Percentiles rank a stretch among this genome's conserved stretches.
Evolutionary conservation across 768 basidiomycete species (phyloP).

Genomic region (Vararia minispora): DNA sequence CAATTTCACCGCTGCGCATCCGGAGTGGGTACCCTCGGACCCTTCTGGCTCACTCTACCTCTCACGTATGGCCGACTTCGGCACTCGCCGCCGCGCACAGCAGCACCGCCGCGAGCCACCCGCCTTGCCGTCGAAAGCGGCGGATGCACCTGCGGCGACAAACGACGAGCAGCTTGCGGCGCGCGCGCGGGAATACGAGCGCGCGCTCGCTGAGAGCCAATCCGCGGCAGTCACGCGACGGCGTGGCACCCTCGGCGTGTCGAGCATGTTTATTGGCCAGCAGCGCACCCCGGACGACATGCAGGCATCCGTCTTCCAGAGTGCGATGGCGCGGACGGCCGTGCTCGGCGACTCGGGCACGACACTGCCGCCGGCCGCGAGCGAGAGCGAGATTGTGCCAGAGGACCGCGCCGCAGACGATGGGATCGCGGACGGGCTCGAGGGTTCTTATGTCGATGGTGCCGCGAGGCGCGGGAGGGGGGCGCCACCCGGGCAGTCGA

Average conservation of each 20-base stretch:
- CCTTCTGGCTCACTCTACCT: slow-evolving; percentile 87
- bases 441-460: slow-evolving; percentile 25
- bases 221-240: slow-evolving; percentile 35
- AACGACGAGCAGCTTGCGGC: slow-evolving; percentile 25
- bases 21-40: slow-evolving; percentile 90
- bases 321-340: slow-evolving; percentile 54
- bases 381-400: background rate
- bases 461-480: slow-evolving; percentile 17
- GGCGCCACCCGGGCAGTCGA: slow-evolving; percentile 18
- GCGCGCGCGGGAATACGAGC: slow-evolving; percentile 64
- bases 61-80: slow-evolving; percentile 67
- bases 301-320: slow-evolving; percentile 28
- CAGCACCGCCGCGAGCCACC: no score
- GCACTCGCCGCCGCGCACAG: no score
- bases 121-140: slow-evolving; percentile 16
- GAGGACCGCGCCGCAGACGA: slow-evolving; percentile 6
- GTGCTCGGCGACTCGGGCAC: slow-evolving; percentile 71
- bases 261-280: slow-evolving; percentile 27
- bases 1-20: slow-evolving; percentile 92
- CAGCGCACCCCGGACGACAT: slow-evolving; percentile 11
- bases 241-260: slow-evolving; percentile 20
- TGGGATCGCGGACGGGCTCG: slow-evolving; percentile 11
- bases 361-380: slow-evolving; percentile 24
- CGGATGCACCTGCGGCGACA: slow-evolving; percentile 8
- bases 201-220: slow-evolving; percentile 62